Evolutionary conservation across 805 yeast genomes (phyloP).

Genomic region (Saccharomycopsis guyanensis): DNA sequence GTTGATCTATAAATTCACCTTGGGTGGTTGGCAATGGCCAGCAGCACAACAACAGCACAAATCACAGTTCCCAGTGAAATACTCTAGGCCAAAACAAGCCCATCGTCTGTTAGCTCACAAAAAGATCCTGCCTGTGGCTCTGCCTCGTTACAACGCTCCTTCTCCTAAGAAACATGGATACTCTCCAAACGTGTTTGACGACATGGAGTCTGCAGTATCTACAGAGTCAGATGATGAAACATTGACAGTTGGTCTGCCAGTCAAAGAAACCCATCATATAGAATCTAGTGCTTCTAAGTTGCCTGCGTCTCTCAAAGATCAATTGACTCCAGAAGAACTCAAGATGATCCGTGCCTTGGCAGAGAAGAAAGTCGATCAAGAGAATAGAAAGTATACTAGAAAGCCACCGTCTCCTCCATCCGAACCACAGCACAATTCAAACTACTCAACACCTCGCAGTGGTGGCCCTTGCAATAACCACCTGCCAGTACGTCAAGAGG

Average conservation of each 20-base stretch:
- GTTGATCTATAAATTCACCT: background rate
- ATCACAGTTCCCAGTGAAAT: background rate
- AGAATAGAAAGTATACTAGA: background rate
- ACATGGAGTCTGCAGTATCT: background rate
- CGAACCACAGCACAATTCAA: no score
- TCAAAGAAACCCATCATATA: no score
- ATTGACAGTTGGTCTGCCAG: no score
- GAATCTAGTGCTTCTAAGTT: background rate
- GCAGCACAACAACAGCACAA: background rate
- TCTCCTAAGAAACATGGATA: background rate
- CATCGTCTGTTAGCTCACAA: background rate
- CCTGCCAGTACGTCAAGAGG: no score
- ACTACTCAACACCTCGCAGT: no score
- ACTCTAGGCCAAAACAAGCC: background rate
- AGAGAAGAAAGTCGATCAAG: background rate
- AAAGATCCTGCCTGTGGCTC: no score
- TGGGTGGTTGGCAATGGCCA: background rate
- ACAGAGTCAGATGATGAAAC: background rate
- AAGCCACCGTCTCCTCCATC: background rate
- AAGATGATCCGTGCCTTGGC: conserved; percentile 3
- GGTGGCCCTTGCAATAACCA: no score
- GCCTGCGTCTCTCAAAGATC: background rate
- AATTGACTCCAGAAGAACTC: conserved; percentile 8
- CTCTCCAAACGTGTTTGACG: background rate
- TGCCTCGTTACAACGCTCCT: background rate